These are phyloP conservation scores for Rhodotorula sp. DNA, from an alignment of 1,284 basidiomycete species.

Conservation along the genomic window DNA sequence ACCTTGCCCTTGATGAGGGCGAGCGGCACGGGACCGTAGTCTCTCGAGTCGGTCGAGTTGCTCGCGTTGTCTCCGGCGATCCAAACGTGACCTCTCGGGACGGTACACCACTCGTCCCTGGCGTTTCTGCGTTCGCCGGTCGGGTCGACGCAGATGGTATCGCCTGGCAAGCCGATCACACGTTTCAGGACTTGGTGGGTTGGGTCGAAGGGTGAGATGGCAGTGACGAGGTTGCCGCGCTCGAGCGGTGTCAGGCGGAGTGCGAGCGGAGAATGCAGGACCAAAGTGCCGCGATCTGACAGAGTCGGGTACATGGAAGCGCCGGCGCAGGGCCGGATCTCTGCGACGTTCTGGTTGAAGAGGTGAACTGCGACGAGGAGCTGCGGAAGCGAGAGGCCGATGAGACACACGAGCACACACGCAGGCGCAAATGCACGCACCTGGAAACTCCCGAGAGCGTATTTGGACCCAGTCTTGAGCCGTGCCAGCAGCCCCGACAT, in stretches of 20 bases:
- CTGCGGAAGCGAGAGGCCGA: neutral
- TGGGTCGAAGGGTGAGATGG: constrained; percentile 71
- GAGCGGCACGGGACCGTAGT: constrained; percentile 87
- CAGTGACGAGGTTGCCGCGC: constrained; percentile 79
- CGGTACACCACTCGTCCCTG: constrained; percentile 42
- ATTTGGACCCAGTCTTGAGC: neutral
- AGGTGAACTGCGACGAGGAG: constrained; percentile 38
- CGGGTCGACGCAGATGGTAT: constrained; percentile 82
- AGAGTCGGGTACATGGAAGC: constrained; percentile 44
- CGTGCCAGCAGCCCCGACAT: constrained; percentile 4
- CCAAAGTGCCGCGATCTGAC: constrained; percentile 31
- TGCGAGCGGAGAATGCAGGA: constrained; percentile 38
- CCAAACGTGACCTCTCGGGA: constrained; percentile 63
- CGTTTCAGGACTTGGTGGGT: constrained; percentile 70
- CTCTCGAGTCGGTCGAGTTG: constrained; percentile 79
- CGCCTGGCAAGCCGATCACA: constrained; percentile 84
- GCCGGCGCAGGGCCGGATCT: constrained; percentile 42
- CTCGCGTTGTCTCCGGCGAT: constrained; percentile 83
- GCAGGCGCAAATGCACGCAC: neutral
- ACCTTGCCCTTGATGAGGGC: constrained; percentile 75
- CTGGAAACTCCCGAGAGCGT: constrained; percentile 8
- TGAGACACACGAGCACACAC: no score
- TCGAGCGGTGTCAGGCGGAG: constrained; percentile 29
- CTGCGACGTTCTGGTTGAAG: constrained; percentile 41
- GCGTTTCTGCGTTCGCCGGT: constrained; percentile 49